These are phyloP conservation scores for Phytophthora uliginosa DNA, from an alignment of 352 stramenopile genomes.

Conservation along the genomic window DNA sequence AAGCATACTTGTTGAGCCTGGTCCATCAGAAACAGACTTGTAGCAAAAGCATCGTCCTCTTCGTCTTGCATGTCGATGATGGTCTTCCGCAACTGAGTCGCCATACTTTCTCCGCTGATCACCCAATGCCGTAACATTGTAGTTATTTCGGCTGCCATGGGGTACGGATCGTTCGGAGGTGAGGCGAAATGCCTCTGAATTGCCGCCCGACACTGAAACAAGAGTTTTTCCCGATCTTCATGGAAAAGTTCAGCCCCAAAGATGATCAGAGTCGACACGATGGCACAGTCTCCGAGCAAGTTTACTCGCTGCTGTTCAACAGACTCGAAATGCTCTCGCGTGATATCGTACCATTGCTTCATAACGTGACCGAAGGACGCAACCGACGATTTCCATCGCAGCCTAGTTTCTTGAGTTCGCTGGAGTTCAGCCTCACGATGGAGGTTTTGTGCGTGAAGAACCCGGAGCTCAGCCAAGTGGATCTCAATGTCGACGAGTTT, in stretches of 20 bases:
- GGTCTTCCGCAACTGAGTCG: conserved; percentile 38
- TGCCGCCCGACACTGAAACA: conserved; percentile 34
- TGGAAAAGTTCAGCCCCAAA: conserved; percentile 41
- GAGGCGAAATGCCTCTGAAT: conserved; percentile 21
- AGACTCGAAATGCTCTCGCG: conserved; percentile 25
- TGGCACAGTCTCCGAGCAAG: conserved; percentile 45
- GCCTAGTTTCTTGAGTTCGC: conserved; percentile 54
- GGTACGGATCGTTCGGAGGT: conserved; percentile 3
- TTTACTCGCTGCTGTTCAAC: conserved; percentile 37
- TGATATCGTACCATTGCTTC: conserved; percentile 43
- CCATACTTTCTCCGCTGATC: conserved; percentile 34
- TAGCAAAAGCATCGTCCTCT: conserved; percentile 40
- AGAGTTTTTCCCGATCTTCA: conserved; percentile 31
- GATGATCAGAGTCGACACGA: conserved; percentile 43
- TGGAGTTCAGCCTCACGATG: conserved; percentile 63
- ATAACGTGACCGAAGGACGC: conserved; percentile 52
- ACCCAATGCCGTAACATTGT: conserved; percentile 44
- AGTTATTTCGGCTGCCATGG: conserved; percentile 9
- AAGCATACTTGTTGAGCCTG: conserved; percentile 55
- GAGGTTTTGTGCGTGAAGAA: conserved; percentile 40
- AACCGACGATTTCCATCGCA: conserved; percentile 53
- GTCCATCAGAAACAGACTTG: conserved; percentile 64
- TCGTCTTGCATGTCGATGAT: conserved; percentile 48
- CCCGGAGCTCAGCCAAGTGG: conserved; percentile 53
- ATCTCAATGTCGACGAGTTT: conserved; percentile 68